Evolutionary conservation across 306 rosid species (phyloP), one percentile per base, ranked within the genome.

Genomic region (Vigna radiata): DNA sequence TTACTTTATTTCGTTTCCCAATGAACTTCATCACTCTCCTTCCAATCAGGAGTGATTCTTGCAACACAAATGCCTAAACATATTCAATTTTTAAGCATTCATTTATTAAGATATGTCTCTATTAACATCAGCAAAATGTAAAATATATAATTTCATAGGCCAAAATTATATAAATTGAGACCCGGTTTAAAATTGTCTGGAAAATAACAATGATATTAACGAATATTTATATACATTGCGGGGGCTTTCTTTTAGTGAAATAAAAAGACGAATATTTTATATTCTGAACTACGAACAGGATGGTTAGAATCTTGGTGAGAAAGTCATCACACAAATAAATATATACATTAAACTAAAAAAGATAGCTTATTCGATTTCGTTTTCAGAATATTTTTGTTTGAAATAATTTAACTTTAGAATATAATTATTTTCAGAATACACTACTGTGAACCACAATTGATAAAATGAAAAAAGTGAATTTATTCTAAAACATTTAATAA

Each of bases 21-120:
- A n/a, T n/a, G n/a, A 25, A 25, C 27, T 25, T 25, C 3, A 25
- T 25, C 27, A 25, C 72, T 60, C 46, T 54, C 83, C 73, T 79
- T 79, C 66, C 77, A 62, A 71, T 72, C 78, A 62, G 73, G 73
- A 72, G 73, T 52, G 72, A 71, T 59, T 3, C 54, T 59, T 70
- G 71, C 52, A 29, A 19, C 49, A 43, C 46, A 25, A 25, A 25
- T 25, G 27, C 6, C 36, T 31, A 31, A 31, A 31, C 36, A 31
- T 31, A 31, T 31, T 31, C 36, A 31, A 31, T 7, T 7, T 36
- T 2, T 25, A 25, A 25, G 0, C 27, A 25, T 25, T 37, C 41
- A 1, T 37, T 37, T 7, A 37, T 37, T 37, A 1, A 37, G 14
- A 10, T 16, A 19, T 66, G 6, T 65, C 6, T 41, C 12, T 11